Conservation (phyloP, 805 yeast species). For the Wickerhamiella azyma region DNA sequence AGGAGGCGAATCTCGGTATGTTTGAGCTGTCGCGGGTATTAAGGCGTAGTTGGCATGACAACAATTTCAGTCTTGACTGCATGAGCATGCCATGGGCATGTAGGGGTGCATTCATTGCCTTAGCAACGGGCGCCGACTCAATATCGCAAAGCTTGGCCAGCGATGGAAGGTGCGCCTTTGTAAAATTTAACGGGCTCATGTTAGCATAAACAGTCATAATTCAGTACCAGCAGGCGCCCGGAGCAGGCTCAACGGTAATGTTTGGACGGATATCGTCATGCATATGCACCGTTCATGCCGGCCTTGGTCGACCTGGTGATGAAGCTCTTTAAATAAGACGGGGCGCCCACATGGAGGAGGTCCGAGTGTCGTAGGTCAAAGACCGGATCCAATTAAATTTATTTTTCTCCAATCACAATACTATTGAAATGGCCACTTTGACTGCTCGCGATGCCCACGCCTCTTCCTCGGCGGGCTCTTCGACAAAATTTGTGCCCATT, state of each 20-base stretch:
- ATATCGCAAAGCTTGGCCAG: not conserved
- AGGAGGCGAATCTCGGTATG: not conserved
- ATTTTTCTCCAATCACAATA: not conserved
- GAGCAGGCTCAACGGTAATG: not conserved
- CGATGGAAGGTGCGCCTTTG: not conserved
- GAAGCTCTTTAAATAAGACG: slow-evolving; percentile 4
- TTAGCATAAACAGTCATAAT: not conserved
- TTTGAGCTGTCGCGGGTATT: not conserved
- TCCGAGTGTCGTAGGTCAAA: slow-evolving; percentile 2
- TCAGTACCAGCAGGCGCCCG: not conserved
- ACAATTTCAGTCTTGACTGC: not conserved
- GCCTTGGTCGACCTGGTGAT: slow-evolving; percentile 5
- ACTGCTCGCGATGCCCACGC: slow-evolving; percentile 1
- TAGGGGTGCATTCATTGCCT: slow-evolving; percentile 7
- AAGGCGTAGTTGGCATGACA: not conserved
- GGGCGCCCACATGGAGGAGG: not conserved
- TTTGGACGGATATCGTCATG: slow-evolving; percentile 7
- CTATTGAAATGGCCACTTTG: slow-evolving; percentile 3
- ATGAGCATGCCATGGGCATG: slow-evolving; percentile 1
- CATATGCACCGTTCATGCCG: slow-evolving; percentile 7
- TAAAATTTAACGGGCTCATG: no score
- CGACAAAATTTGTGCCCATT: slow-evolving; percentile 21
- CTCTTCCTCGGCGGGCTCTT: not conserved
- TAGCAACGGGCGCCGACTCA: not conserved
- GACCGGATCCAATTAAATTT: slow-evolving; percentile 5